A percentile compares a stretch with the other conserved stretches of the same genome.
Conservation (phyloP, 1,284 basidiomycete species). For the Hemileia vastatrix region DNA sequence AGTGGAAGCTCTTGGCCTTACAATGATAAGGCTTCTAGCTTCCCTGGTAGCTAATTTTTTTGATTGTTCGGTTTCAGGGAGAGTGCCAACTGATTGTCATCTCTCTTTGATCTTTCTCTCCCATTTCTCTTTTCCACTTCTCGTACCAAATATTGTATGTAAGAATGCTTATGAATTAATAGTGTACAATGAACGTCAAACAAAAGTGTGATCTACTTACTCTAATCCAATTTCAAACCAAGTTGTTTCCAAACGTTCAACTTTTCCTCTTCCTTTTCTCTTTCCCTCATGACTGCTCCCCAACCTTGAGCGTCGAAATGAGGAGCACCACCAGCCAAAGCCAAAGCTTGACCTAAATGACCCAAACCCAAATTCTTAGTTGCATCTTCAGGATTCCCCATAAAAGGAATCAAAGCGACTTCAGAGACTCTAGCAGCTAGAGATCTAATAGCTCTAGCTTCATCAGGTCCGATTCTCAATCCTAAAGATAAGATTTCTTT, state of each 20-base stretch:
- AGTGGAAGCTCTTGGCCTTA: no score
- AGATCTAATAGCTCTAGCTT: slow-evolving; percentile 34
- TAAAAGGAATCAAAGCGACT: neutral
- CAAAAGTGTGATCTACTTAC: neutral
- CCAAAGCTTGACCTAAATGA: neutral
- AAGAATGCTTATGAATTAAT: no score
- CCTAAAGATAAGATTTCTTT: slow-evolving; percentile 40
- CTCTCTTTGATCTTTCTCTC: no score
- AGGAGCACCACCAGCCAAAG: neutral
- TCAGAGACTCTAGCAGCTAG: slow-evolving; percentile 35
- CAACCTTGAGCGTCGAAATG: slow-evolving; percentile 3
- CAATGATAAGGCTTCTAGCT: no score
- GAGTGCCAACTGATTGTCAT: no score
- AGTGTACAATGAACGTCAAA: no score
- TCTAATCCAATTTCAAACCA: slow-evolving; percentile 7
- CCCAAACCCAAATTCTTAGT: neutral
- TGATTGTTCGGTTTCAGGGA: no score
- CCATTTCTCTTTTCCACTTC: no score
- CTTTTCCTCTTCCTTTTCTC: slow-evolving; percentile 10
- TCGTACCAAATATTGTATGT: no score
- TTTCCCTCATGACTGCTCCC: slow-evolving; percentile 3
- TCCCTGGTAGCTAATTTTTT: no score
- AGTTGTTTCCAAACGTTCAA: neutral
- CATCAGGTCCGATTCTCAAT: slow-evolving; percentile 34
- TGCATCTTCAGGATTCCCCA: slow-evolving; percentile 9